Evolutionary conservation across 169 alveolate species (phyloP).

Genomic region (Neospora caninum): DNA sequence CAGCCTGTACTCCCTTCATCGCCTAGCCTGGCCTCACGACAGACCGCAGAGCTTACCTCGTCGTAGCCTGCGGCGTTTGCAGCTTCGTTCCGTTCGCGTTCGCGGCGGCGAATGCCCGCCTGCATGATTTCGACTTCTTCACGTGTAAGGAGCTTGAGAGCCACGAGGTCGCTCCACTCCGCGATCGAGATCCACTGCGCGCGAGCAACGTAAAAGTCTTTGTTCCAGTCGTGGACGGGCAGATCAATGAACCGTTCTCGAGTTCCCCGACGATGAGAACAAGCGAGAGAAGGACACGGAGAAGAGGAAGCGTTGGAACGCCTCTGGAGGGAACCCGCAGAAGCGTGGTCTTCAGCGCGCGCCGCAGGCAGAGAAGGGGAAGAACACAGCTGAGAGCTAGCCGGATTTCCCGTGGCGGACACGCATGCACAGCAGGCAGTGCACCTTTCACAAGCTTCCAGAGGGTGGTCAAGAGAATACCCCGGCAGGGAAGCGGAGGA

Average conservation of each 20-base stretch:
- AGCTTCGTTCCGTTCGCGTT: neutral
- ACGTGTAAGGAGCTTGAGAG: conserved; percentile 9
- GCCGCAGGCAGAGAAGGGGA: neutral
- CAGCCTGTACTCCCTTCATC: too few relatives aligned
- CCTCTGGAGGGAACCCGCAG: neutral
- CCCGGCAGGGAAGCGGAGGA: conserved; percentile 8
- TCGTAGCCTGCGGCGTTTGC: neutral
- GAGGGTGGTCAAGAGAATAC: neutral
- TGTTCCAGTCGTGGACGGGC: conserved; percentile 50
- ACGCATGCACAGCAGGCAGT: neutral
- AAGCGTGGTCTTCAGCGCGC: neutral
- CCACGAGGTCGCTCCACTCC: conserved; percentile 46
- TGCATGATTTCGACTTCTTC: neutral
- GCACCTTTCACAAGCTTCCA: conserved; percentile 14
- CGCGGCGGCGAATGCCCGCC: conserved; percentile 11
- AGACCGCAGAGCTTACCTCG: too few relatives aligned
- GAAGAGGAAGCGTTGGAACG: neutral
- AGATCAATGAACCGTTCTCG: conserved; percentile 24
- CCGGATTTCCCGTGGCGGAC: neutral
- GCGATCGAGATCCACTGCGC: conserved; percentile 46
- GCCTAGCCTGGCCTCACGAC: too few relatives aligned
- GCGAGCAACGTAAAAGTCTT: conserved; percentile 53
- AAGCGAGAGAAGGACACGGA: neutral
- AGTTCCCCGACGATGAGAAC: neutral
- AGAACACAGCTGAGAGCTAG: neutral